Evolutionary conservation across 495 filamentous ascomycete genomes (phyloP).

Genomic region (Cairneyella variabilis): DNA sequence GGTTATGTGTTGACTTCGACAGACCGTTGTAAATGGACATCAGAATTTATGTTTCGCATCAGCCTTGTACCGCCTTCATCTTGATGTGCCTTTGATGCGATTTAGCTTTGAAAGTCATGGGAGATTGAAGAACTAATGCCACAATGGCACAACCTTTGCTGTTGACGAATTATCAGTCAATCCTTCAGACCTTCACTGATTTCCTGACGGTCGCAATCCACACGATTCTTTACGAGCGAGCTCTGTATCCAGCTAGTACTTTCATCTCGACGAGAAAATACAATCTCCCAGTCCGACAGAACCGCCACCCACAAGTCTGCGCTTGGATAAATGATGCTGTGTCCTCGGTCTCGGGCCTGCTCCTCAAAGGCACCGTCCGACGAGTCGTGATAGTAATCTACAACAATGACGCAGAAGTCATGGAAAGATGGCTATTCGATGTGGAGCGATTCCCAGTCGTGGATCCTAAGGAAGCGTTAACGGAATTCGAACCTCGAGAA

Average conservation of each 20-base stretch:
- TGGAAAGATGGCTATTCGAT: slow-evolving; percentile 89
- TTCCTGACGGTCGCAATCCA: slow-evolving; percentile 90
- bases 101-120: no score
- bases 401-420: slow-evolving; percentile 40
- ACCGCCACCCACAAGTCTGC: slow-evolving; percentile 86
- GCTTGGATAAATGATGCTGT: slow-evolving; percentile 85
- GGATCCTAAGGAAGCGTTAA: slow-evolving; percentile 38
- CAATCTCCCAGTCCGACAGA: slow-evolving; percentile 86
- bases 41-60: no score
- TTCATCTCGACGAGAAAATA: slow-evolving; percentile 82
- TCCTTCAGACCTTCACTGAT: slow-evolving; percentile 58
- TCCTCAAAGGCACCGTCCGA: slow-evolving; percentile 59
- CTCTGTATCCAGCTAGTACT: slow-evolving; percentile 74
- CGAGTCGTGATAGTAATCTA: slow-evolving; percentile 75
- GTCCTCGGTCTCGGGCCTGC: slow-evolving; percentile 67
- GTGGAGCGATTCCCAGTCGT: slow-evolving; percentile 69
- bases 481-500: slow-evolving; percentile 30
- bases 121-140: no score
- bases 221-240: slow-evolving; percentile 85
- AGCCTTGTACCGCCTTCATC: no score
- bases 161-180: slow-evolving; percentile 26
- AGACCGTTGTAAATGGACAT: no score
- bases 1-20: no score
- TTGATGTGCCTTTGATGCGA: no score
- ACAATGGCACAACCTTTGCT: no score